Evolutionary conservation across 805 yeast species (phyloP), one percentile per base, ranked within the genome.

Genomic region (Starmerella davenportii): DNA sequence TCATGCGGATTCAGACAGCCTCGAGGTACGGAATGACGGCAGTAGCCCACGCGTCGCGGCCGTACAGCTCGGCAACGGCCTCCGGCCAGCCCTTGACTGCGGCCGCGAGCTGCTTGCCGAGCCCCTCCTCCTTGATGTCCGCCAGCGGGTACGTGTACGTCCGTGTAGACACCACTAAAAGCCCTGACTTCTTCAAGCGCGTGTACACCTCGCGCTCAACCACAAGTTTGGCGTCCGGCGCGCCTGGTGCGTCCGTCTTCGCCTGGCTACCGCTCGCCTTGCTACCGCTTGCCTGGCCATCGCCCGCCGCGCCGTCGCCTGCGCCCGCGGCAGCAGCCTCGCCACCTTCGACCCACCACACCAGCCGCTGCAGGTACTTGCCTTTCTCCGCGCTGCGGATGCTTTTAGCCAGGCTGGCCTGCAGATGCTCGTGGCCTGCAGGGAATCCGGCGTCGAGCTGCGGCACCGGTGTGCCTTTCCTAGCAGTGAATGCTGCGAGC

Each of bases 191-290:
- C 4, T 76, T 74, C 36, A 74, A 51, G 43, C 69, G 62, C 14
- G 71, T 68, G 40, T 70, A 63, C 11, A 55, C 58, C 51, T 75
- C 80, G 40, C 78, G 64, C 51, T 75, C 81, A 14, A 66, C 65
- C 41, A 11, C 14, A 11, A 25, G 28, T 25, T 25, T 25, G 28
- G 28, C 11, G 13, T 25, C 28, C 14, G 28, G 28, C 15, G 16
- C 36, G n/a, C n/a, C 13, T 38, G 31, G 20, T 44, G 46, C 24
- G 35, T 38, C 4, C 44, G 45, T 18, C 38, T 29, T 5, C 45
- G 48, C 17, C 37, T 21, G 35, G 32, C 44, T 29, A 37, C n/a
- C 11, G n/a, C 41, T 30, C n/a, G 38, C 42, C n/a, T 35, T 31
- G n/a, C 39, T 42, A 8, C 42, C 42, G 19, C 43, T 41, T 5